Conservation (phyloP, 139 green algal species). For the Tetraselmis chui region DNA sequence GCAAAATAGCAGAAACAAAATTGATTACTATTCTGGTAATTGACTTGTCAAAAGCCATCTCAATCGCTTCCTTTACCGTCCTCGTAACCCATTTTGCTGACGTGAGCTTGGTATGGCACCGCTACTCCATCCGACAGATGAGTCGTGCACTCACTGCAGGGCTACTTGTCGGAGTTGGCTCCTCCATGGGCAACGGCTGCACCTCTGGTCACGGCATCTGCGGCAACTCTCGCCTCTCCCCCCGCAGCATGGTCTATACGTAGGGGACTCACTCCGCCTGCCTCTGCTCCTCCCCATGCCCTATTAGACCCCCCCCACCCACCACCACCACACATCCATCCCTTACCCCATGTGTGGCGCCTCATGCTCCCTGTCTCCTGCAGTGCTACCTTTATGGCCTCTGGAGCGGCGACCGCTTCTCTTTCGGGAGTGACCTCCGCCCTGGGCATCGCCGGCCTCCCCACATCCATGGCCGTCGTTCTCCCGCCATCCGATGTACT, state of each 20-base stretch:
- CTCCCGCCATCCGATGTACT: not conserved
- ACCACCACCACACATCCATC: not conserved
- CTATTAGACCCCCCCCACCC: too few species aligned
- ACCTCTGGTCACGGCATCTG: slow-evolving; percentile 72
- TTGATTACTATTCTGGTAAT: too few species aligned
- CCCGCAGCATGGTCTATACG: slow-evolving; percentile 45
- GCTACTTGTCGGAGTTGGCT: slow-evolving; percentile 58
- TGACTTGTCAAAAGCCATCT: too few species aligned
- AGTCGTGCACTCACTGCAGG: slow-evolving; percentile 19
- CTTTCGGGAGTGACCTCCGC: slow-evolving; percentile 3
- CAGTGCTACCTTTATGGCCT: slow-evolving; percentile 49
- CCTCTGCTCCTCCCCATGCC: not conserved
- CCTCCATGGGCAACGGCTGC: slow-evolving; percentile 68
- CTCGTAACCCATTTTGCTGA: too few species aligned
- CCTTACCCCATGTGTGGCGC: too few species aligned
- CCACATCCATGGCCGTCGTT: not conserved
- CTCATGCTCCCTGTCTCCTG: too few species aligned
- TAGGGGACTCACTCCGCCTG: slow-evolving; percentile 5
- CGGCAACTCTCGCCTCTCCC: slow-evolving; percentile 42
- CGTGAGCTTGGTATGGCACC: too few species aligned
- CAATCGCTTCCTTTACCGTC: too few species aligned
- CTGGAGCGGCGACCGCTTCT: slow-evolving; percentile 31
- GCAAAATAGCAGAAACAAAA: too few species aligned
- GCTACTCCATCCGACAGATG: too few species aligned
- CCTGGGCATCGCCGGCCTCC: not conserved